Percentiles rank a stretch among this genome's conserved stretches.
Evolutionary conservation across 2,329 filamentous ascomycete species (phyloP).

Genomic region (Leptosphaerulina australis): DNA sequence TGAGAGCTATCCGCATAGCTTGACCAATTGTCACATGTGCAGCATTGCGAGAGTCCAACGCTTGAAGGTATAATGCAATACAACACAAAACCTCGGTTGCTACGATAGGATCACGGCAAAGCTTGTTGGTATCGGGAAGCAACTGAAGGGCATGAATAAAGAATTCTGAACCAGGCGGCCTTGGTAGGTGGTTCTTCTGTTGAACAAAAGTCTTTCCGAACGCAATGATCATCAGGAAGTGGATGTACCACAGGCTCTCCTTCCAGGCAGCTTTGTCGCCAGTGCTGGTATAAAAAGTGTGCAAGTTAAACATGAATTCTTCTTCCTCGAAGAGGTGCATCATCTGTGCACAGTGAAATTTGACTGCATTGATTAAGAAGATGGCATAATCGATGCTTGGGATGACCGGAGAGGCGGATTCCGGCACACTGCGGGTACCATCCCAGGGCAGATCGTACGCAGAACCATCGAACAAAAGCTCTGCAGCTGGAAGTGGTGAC

Average conservation of each 20-base stretch:
- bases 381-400: conserved; percentile 60
- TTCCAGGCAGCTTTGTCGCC: conserved; percentile 33
- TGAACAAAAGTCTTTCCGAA: conserved; percentile 62
- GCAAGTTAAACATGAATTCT: conserved; percentile 55
- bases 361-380: conserved; percentile 62
- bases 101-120: conserved; percentile 53
- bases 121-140: conserved; percentile 56
- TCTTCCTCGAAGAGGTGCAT: conserved; percentile 63
- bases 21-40: conserved; percentile 59
- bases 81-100: conserved; percentile 60
- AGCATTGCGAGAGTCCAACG: conserved; percentile 55
- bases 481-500: conserved; percentile 51
- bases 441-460: conserved; percentile 62
- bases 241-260: conserved; percentile 57
- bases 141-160: conserved; percentile 66
- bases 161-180: conserved; percentile 62
- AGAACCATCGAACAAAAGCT: conserved; percentile 58
- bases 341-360: conserved; percentile 62
- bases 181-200: conserved; percentile 34
- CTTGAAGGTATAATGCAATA: conserved; percentile 60
- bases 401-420: conserved; percentile 48
- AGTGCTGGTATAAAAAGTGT: conserved; percentile 50
- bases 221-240: conserved; percentile 60
- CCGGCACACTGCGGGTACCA: conserved; percentile 43
- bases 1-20: conserved; percentile 58